phyloP scores from a whole-genome alignment of 139 green algal genomes.

The Coelastrella sp. region DNA sequence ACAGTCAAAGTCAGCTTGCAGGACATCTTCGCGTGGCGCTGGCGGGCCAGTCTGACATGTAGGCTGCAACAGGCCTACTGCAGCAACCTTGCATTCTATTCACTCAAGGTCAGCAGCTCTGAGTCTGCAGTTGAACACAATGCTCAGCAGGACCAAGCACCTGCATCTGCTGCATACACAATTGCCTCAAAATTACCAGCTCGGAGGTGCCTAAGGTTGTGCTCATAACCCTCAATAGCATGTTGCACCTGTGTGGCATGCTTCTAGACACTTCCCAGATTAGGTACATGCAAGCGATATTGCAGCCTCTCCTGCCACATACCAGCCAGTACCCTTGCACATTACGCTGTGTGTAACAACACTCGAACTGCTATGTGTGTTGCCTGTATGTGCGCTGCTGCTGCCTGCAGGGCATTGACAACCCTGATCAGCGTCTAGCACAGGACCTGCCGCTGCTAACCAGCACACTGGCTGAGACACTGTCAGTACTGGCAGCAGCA shows the following conservation, averaged over 20 bases:
- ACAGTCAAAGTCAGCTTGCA: background rate
- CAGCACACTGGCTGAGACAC: slow-evolving; percentile 46
- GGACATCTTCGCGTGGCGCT: slow-evolving; percentile 40
- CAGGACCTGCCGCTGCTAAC: slow-evolving; percentile 75
- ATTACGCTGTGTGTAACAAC: no score
- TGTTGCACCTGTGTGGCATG: no score
- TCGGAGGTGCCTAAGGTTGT: no score
- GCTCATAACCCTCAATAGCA: no score
- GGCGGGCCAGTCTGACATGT: slow-evolving; percentile 7
- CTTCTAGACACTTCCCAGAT: no score
- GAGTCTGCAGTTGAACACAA: no score
- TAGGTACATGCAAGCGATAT: no score
- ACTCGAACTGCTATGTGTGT: no score
- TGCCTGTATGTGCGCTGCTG: background rate
- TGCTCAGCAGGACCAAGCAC: background rate
- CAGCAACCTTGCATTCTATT: background rate
- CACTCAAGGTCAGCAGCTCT: background rate
- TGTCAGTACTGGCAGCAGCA: slow-evolving; percentile 51
- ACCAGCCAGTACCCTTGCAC: no score
- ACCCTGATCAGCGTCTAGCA: slow-evolving; percentile 82
- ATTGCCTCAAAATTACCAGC: background rate
- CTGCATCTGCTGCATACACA: background rate
- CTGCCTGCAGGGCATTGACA: slow-evolving; percentile 55
- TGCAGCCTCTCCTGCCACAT: no score
- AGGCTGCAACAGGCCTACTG: slow-evolving; percentile 40